Base-by-base conservation (phyloP, 2,329 filamentous ascomycete genomes). In the Claviceps pusilla region DNA sequence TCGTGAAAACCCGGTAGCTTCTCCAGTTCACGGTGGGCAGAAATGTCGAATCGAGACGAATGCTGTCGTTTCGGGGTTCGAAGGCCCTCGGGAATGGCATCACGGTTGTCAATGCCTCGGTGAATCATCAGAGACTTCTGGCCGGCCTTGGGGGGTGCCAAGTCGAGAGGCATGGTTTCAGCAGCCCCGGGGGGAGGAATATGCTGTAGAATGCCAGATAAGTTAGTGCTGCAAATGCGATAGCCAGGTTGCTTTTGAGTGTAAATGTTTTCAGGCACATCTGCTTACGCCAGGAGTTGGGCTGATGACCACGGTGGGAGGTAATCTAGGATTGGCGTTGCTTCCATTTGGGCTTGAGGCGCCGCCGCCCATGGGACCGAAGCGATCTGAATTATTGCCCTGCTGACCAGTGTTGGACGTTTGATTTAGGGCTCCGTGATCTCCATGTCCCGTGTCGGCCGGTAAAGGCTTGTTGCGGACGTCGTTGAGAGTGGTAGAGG, bases 1-100 rank as follows among this genome's bases (percentile, higher is more conserved):
- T 98, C 93, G 65, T 98, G 93, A 71, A 98, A 98, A 41, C 93
- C 93, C 1, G 93, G 91, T 29, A 98, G 77, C 73, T 98, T 98
- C 70, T 98, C 93, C 51, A 98, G 77, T 69, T 98, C 93, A 64
- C 93, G 83, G 68, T 97, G 90, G 58, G 94, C 89, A 3, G 93
- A 98, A 60, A 98, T 94, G 68, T 98, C 91, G 68, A 98, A 98
- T 58, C 93, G 83, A 48, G 93, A 98, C 41, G 93, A 97, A 66
- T 97, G 90, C 71, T 98, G 93, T 67, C 93, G 83, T 73, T 95
- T 95, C 31, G 93, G 93, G 5, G 93, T 97, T 65, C 91, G 82
- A 58, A 97, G 84, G 43, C 93, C 93, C 70, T 97, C 93, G 41
- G 93, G 89, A 57, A 95, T 87, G 41, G 69, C 70, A 71, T 98